Evolutionary conservation across 1,284 basidiomycete species (phyloP), one percentile per base, ranked within the genome.

Genomic region (Boletus holoroseus): DNA sequence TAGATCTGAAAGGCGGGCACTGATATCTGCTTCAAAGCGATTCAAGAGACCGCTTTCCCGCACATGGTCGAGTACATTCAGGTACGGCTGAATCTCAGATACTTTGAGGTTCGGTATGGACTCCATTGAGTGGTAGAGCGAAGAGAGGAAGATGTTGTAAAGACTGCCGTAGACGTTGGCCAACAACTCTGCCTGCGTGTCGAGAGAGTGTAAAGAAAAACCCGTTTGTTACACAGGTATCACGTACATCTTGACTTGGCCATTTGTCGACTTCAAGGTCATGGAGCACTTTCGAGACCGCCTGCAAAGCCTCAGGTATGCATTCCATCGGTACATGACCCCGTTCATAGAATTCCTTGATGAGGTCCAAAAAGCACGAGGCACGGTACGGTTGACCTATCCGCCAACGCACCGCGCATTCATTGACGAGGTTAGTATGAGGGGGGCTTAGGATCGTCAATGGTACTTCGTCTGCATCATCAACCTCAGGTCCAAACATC

Each of bases 391-490:
- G 74, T 47, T 87, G 80, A 7, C 85, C 80, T 50, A 99, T 84
- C 49, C 95, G 77, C 96, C 96, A 98, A 37, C 91, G 78, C 50
- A 86, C 63, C 1, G 92, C 92, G 61, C 93, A 94, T 62, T 94
- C 89, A 48, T 85, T 84, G 53, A 98, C 81, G 31, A 99, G 73
- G 50, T 91, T 86, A 39, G 91, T 76, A 66, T 98, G 93, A 15
- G 78, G 65, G 1, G 79, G 64, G 0, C 91, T 92, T n/a, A 99
- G 72, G 50, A 99, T 98, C 9, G 91, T 91, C 28, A 99, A 73
- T 1, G 93, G 92, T 3, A 99, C 95, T 71, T 99, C 94, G 59
- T 98, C 92, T 60, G 94, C 91, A 59, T 97, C 95, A 30, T 93
- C 88, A 31, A 97, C 84, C 40, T 88, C 85, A 9, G 84, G 83